These are phyloP conservation scores for Leishmania tropica DNA, from an alignment of 208 protist species.

Conservation along the genomic window DNA sequence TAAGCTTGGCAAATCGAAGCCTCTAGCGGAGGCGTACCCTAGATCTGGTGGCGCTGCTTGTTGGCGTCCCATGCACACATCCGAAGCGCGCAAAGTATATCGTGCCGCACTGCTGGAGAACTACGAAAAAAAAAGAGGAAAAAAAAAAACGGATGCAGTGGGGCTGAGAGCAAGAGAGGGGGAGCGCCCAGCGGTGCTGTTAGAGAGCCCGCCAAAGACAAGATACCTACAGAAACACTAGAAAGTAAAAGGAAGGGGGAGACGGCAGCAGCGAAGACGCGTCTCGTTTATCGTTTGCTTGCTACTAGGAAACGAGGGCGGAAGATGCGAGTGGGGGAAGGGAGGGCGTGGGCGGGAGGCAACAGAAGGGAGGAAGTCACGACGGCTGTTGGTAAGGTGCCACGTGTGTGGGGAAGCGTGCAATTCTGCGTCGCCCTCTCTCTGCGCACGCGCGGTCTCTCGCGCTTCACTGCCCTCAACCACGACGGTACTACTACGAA, in stretches of 20 bases:
- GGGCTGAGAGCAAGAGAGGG: background rate
- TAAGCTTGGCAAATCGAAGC: background rate
- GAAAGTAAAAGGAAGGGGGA: background rate
- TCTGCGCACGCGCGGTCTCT: background rate
- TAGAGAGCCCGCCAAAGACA: background rate
- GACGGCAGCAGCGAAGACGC: background rate
- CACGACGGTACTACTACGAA: background rate
- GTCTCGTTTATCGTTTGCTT: background rate
- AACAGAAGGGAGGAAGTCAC: background rate
- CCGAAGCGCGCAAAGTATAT: background rate
- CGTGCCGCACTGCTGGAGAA: background rate
- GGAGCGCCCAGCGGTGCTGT: background rate
- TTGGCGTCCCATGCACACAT: background rate
- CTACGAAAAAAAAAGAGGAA: background rate
- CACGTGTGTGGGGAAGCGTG: background rate
- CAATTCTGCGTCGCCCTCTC: background rate
- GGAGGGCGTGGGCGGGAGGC: background rate
- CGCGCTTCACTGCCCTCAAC: background rate
- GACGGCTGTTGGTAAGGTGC: background rate
- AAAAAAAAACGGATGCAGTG: background rate
- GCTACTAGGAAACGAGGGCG: background rate
- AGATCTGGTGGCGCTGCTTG: background rate
- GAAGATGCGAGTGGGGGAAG: background rate
- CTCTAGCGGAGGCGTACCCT: background rate
- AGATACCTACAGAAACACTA: background rate